phyloP scores from a whole-genome alignment of 306 rosid genomes.

The Cucurbita argyrosperma region DNA sequence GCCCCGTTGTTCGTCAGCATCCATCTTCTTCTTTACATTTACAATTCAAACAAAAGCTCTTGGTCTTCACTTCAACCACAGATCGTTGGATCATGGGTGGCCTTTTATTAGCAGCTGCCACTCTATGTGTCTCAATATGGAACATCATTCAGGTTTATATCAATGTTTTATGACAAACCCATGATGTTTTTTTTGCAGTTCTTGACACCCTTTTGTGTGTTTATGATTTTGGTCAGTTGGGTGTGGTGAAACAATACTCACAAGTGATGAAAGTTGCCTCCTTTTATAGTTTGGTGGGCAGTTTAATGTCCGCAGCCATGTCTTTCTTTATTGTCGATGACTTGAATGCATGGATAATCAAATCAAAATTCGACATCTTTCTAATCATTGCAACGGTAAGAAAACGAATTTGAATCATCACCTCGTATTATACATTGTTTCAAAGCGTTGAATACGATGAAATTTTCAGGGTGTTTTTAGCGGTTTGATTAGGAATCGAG shows the following conservation, averaged over 20 bases:
- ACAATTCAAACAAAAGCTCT: constrained; percentile 15
- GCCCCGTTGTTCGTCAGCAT: constrained; percentile 30
- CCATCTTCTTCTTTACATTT: constrained; percentile 22
- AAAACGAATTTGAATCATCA: too few relatives aligned
- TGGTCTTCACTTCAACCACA: constrained; percentile 41
- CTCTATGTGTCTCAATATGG: constrained; percentile 43
- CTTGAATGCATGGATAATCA: constrained; percentile 16
- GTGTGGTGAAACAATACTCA: constrained; percentile 27
- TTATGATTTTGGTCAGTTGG: constrained; percentile 15
- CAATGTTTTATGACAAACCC: neutral
- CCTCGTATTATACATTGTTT: too few relatives aligned
- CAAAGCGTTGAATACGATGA: neutral
- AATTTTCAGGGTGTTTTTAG: constrained; percentile 18
- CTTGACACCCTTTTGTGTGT: neutral
- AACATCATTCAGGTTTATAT: constrained; percentile 32
- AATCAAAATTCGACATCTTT: constrained; percentile 19
- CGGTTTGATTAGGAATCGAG: constrained; percentile 19
- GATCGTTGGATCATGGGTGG: constrained; percentile 76
- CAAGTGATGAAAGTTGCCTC: constrained; percentile 29
- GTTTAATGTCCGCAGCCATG: constrained; percentile 17
- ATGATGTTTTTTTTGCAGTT: neutral
- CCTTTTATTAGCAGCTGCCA: constrained; percentile 38
- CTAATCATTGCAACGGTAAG: constrained; percentile 27
- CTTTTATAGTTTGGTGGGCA: constrained; percentile 25
- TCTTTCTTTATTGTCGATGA: constrained; percentile 12